These are phyloP conservation scores for Cutaneotrichosporon curvatum DNA, from an alignment of 1,284 basidiomycete species.

Conservation along the genomic window DNA sequence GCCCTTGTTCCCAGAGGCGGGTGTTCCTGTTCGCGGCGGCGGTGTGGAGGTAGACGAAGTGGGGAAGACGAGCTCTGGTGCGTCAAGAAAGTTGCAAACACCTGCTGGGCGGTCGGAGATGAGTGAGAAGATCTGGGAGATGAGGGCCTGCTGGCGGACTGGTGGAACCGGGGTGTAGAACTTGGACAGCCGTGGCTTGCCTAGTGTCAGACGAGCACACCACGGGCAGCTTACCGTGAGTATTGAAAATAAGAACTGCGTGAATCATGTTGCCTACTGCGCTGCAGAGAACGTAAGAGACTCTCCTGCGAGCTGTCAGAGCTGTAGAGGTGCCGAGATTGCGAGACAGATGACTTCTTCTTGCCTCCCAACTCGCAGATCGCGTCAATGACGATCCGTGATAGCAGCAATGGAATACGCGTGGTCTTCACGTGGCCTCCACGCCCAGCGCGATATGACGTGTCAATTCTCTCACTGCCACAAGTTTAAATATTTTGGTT, in stretches of 20 bases:
- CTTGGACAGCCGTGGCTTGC: slow-evolving; percentile 85
- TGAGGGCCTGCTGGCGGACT: slow-evolving; percentile 57
- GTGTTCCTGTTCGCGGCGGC: background rate
- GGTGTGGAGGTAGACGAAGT: slow-evolving; percentile 6
- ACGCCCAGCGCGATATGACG: too few species aligned
- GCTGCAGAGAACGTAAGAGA: too few species aligned
- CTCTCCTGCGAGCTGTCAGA: background rate
- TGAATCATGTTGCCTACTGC: slow-evolving; percentile 65
- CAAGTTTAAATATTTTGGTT: background rate
- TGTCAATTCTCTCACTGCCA: too few species aligned
- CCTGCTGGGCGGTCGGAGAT: slow-evolving; percentile 66
- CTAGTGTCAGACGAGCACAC: slow-evolving; percentile 62
- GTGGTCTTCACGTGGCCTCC: too few species aligned
- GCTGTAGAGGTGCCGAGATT: too few species aligned
- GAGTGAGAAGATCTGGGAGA: slow-evolving; percentile 77
- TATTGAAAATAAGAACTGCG: slow-evolving; percentile 66
- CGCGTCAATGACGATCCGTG: too few species aligned
- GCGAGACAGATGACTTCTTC: too few species aligned
- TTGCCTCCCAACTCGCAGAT: too few species aligned
- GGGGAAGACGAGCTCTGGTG: slow-evolving; percentile 62
- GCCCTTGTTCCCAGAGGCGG: slow-evolving; percentile 16
- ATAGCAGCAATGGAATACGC: background rate
- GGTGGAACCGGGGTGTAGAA: slow-evolving; percentile 86
- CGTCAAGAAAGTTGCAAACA: slow-evolving; percentile 88
- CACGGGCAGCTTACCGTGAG: slow-evolving; percentile 49